Evolutionary conservation across 257 asterid genomes (phyloP).

Genomic region (Nemophila menziesii): DNA sequence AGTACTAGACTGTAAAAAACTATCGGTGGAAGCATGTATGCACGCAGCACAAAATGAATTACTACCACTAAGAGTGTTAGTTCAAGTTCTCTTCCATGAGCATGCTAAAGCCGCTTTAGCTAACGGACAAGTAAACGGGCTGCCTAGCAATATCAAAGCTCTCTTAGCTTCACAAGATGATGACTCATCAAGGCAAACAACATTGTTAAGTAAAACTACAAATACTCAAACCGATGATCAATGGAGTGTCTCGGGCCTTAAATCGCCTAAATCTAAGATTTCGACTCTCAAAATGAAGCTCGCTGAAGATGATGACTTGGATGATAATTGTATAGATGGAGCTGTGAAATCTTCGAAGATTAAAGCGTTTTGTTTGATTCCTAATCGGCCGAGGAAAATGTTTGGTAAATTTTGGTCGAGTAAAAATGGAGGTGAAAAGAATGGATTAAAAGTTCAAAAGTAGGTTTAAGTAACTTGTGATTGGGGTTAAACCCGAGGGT

Average conservation of each 20-base stretch:
- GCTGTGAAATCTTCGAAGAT: slow-evolving; percentile 17
- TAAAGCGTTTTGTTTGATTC: slow-evolving; percentile 32
- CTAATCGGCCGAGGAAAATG: slow-evolving; percentile 51
- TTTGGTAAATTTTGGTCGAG: slow-evolving; percentile 74
- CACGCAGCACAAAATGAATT: slow-evolving; percentile 91
- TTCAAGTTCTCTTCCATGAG: slow-evolving; percentile 86
- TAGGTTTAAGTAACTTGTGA: slow-evolving; percentile 6
- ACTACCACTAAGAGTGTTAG: slow-evolving; percentile 73
- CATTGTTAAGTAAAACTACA: slow-evolving; percentile 23
- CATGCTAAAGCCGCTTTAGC: slow-evolving; percentile 65
- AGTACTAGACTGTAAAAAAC: slow-evolving; percentile 55
- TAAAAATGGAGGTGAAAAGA: slow-evolving; percentile 45
- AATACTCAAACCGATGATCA: slow-evolving; percentile 38
- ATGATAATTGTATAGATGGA: slow-evolving; percentile 19
- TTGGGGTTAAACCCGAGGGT: not conserved
- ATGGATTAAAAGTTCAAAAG: slow-evolving; percentile 28
- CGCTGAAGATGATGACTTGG: slow-evolving; percentile 53
- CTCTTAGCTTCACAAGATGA: slow-evolving; percentile 38
- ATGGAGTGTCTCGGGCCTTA: slow-evolving; percentile 56
- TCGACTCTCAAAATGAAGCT: slow-evolving; percentile 72
- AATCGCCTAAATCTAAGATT: slow-evolving; percentile 53
- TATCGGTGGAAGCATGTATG: slow-evolving; percentile 67
- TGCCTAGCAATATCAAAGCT: slow-evolving; percentile 65
- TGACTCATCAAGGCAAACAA: slow-evolving; percentile 26
- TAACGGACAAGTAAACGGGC: slow-evolving; percentile 45